phyloP scores from a whole-genome alignment of 2,329 filamentous ascomycete species.

The Fusarium sp. region DNA sequence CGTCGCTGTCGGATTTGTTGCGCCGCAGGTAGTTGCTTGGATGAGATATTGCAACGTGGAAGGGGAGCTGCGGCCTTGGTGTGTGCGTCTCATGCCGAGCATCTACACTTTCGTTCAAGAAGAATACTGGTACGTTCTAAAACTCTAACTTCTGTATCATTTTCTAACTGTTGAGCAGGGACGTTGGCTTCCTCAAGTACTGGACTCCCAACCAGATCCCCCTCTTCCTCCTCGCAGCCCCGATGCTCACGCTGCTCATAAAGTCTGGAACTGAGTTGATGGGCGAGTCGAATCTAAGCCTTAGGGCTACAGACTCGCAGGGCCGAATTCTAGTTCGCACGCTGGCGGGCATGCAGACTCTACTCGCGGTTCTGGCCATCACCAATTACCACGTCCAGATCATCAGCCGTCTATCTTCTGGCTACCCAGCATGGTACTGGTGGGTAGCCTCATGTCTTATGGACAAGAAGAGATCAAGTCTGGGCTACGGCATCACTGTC shows the following conservation, averaged over 20 bases:
- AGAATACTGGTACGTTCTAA: conserved; percentile 78
- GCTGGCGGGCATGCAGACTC: conserved; percentile 77
- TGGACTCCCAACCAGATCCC: conserved; percentile 91
- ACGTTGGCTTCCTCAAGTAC: conserved; percentile 87
- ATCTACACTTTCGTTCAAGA: conserved; percentile 92
- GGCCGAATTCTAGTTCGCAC: conserved; percentile 57
- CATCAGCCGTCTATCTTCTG: conserved; percentile 88
- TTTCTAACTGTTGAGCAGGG: conserved; percentile 65
- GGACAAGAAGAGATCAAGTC: conserved; percentile 45
- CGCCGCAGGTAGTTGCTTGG: conserved; percentile 84
- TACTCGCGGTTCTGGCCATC: conserved; percentile 78
- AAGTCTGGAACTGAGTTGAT: conserved; percentile 66
- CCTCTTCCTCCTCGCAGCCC: conserved; percentile 84
- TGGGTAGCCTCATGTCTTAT: conserved; percentile 71
- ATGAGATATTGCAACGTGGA: conserved; percentile 69
- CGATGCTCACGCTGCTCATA: conserved; percentile 75
- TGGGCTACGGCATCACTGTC: conserved; percentile 61
- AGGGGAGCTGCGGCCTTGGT: conserved; percentile 74
- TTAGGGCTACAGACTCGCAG: conserved; percentile 17
- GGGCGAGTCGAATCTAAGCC: conserved; percentile 31
- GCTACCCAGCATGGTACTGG: conserved; percentile 90
- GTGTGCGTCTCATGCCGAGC: conserved; percentile 76
- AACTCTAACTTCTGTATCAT: no score
- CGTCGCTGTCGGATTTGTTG: conserved; percentile 73
- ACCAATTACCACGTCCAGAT: conserved; percentile 95